Percentiles rank a stretch among this genome's conserved stretches.
Evolutionary conservation across 1,284 basidiomycete genomes (phyloP).

Genomic region (Ceratobasidium sp.): DNA sequence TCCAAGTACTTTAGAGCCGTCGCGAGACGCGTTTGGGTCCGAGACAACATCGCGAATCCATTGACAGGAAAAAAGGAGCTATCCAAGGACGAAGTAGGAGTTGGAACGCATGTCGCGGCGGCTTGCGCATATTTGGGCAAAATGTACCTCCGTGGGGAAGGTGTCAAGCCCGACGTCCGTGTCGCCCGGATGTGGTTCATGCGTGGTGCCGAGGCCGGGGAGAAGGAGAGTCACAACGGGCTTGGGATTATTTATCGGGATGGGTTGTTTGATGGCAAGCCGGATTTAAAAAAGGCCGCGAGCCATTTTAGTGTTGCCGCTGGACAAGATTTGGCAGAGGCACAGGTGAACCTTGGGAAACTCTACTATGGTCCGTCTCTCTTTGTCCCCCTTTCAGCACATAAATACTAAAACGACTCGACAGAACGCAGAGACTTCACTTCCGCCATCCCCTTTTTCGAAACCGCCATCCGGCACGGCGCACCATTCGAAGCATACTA

Average conservation of each 20-base stretch:
- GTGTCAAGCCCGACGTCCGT: constrained; percentile 81
- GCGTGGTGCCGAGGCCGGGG: constrained; percentile 83
- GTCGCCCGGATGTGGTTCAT: constrained; percentile 96
- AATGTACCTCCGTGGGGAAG: constrained; percentile 96
- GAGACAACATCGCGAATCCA: constrained; percentile 70
- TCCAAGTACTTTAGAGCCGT: constrained; percentile 85
- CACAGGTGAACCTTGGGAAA: constrained; percentile 91
- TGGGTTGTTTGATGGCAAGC: constrained; percentile 77
- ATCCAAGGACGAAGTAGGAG: constrained; percentile 66
- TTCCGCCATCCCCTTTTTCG: constrained; percentile 79
- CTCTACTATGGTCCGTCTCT: constrained; percentile 77
- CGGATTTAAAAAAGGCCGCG: constrained; percentile 77
- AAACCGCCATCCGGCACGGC: constrained; percentile 85
- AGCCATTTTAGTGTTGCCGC: constrained; percentile 85
- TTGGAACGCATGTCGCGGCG: constrained; percentile 75
- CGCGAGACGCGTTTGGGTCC: constrained; percentile 86
- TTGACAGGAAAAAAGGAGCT: constrained; percentile 56
- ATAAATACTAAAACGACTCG: background rate
- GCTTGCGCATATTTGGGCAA: constrained; percentile 90
- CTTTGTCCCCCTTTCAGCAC: too few species aligned
- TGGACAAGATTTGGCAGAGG: constrained; percentile 88
- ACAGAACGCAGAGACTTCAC: constrained; percentile 75
- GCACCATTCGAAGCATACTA: constrained; percentile 95
- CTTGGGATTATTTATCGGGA: constrained; percentile 94
- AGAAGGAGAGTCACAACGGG: constrained; percentile 90